Evolutionary conservation across 2,329 filamentous ascomycete genomes (phyloP), one percentile per base, ranked within the genome.

Genomic region (Herpotrichia juniperi): DNA sequence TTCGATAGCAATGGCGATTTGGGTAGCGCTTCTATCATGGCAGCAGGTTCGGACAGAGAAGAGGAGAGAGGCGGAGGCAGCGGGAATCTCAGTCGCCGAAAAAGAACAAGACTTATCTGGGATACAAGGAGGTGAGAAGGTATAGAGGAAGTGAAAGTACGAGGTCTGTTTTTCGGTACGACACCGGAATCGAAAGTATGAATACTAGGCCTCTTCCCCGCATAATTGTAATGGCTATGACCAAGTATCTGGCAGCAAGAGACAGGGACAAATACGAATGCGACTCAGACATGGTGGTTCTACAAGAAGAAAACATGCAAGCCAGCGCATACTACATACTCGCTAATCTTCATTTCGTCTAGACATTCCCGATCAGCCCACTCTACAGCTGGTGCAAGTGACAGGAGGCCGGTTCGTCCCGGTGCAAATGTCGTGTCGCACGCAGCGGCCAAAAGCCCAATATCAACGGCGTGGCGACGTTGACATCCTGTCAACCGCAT

Each of bases 1-100:
- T 7, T 85, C 80, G 19, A 82, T 88, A 47, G 81, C 80, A 1
- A 71, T 89, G 64, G 78, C 76, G 0, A 57, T 85, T 1, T 89
- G 87, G 87, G 84, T 83, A 1, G 79, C 70, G 0, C 76, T 77
- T 1, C 66, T 88, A 35, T 74, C 81, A 1, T 83, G 76, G 61
- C 70, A 80, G 58, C 74, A 76, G 8, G 55, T 58, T 10, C 68
- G 74, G 46, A 70, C 73, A 10, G 76, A 79, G 59, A 74, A 63
- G 53, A 68, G 56, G 54, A 63, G 67, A 48, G 61, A 51, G 16
- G 40, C 44, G 4, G 54, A 55, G 44, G 42, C 32, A n/a, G 39
- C 48, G 2, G 28, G 42, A 8, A 42, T 17, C 14, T 25, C 35
- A 16, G 35, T 16, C 12, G 37, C 22, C 4, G 54, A 50, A 16